Evolutionary conservation across 2,329 filamentous ascomycete genomes (phyloP).

Genomic region (Monosporascus sp.): DNA sequence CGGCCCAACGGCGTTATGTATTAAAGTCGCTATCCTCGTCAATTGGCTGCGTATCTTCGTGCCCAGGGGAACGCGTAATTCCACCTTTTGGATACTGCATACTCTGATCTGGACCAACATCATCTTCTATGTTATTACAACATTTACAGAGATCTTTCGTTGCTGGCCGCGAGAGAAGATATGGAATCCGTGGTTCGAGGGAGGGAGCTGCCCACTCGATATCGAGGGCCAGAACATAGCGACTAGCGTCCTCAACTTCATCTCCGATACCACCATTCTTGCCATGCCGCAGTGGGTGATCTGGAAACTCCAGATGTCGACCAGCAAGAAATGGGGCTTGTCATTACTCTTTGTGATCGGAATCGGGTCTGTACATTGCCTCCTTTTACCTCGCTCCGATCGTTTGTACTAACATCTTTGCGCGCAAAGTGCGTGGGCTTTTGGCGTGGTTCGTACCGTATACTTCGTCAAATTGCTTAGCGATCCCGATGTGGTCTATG

Average conservation of each 20-base stretch:
- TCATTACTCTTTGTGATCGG: conserved; percentile 14
- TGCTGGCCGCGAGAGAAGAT: conserved; percentile 6
- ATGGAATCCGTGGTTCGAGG: not conserved
- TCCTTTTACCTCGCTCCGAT: not conserved
- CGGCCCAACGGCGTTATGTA: not conserved
- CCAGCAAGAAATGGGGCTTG: conserved; percentile 6
- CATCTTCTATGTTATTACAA: conserved; percentile 11
- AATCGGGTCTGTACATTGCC: conserved; percentile 6
- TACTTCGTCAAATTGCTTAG: conserved; percentile 4
- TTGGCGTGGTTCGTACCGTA: conserved; percentile 8
- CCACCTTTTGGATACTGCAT: not conserved
- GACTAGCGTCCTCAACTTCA: conserved; percentile 12
- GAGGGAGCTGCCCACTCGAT: conserved; percentile 9
- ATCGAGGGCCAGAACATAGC: conserved; percentile 9
- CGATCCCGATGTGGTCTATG: conserved; percentile 6
- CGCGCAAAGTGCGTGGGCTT: conserved; percentile 7
- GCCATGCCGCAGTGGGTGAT: conserved; percentile 13
- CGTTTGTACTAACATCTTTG: not conserved
- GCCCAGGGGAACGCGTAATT: not conserved
- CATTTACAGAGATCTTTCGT: conserved; percentile 12
- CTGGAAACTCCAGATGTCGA: conserved; percentile 12
- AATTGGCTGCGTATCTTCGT: not conserved
- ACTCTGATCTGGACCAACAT: not conserved
- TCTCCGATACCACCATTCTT: conserved; percentile 12
- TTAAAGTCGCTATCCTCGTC: not conserved